A percentile compares a stretch with the other conserved stretches of the same genome.
Evolutionary conservation across 2,329 filamentous ascomycete species (phyloP).

Genomic region (Triangularia verruculosa): DNA sequence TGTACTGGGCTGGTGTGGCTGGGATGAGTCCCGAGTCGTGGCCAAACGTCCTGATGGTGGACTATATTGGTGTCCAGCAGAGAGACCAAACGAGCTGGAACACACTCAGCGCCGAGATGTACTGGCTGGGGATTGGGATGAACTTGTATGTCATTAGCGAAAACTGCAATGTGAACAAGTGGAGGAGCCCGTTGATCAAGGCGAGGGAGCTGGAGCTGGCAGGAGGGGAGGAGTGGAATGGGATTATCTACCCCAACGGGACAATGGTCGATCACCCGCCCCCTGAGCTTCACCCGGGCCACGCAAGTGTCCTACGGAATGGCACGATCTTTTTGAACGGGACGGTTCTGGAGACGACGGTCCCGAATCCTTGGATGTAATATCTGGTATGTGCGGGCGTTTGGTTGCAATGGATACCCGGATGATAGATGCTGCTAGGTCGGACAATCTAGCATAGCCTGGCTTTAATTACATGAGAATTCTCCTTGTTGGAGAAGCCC

Average conservation of each 20-base stretch:
- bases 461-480: too few species aligned
- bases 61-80: constrained; percentile 34
- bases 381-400: background rate
- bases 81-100: constrained; percentile 28
- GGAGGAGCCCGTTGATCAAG: constrained; percentile 28
- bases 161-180: constrained; percentile 31
- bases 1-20: constrained; percentile 35
- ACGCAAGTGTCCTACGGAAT: constrained; percentile 14
- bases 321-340: constrained; percentile 28
- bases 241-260: constrained; percentile 34
- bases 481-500: background rate
- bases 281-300: constrained; percentile 15
- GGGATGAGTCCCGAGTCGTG: constrained; percentile 27
- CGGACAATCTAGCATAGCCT: background rate
- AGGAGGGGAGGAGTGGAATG: constrained; percentile 27
- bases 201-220: background rate
- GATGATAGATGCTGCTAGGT: background rate
- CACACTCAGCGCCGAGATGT: constrained; percentile 33
- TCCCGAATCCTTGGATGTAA: constrained; percentile 26
- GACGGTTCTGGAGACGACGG: constrained; percentile 29
- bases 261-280: constrained; percentile 29
- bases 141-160: constrained; percentile 36
- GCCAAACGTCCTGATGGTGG: constrained; percentile 34
- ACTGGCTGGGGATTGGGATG: constrained; percentile 33
- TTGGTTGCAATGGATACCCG: background rate